Conservation (phyloP, 441 rosid genomes). For the Populus tomentosa region DNA sequence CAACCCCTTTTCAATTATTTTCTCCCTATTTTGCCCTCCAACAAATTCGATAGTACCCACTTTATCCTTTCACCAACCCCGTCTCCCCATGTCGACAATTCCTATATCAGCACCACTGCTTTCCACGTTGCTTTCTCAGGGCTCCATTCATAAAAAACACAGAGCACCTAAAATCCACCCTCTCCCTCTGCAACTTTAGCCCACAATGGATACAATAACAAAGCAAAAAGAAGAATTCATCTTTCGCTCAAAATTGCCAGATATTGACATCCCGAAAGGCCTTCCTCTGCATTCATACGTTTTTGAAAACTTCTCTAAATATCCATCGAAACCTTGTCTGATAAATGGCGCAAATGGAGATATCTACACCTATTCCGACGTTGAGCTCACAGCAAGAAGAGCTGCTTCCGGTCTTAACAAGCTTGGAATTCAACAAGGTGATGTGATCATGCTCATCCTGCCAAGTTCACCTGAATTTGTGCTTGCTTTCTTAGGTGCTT, state of each 20-base stretch:
- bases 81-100: slow-evolving; percentile 2
- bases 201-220: slow-evolving; percentile 31
- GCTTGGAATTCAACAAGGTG: slow-evolving; percentile 46
- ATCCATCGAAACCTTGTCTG: slow-evolving; percentile 39
- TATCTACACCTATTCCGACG: slow-evolving; percentile 35
- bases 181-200: background rate
- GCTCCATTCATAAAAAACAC: background rate
- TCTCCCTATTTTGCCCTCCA: background rate
- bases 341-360: slow-evolving; percentile 49
- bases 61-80: slow-evolving; percentile 29
- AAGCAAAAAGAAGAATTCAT: slow-evolving; percentile 28
- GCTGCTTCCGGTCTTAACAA: slow-evolving; percentile 53
- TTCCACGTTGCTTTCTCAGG: slow-evolving; percentile 5
- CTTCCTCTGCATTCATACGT: slow-evolving; percentile 24
- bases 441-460: slow-evolving; percentile 65
- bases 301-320: slow-evolving; percentile 20
- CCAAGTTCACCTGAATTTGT: slow-evolving; percentile 54
- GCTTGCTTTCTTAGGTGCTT: slow-evolving; percentile 55
- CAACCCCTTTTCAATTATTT: background rate
- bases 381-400: slow-evolving; percentile 42
- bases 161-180: background rate
- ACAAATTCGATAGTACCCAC: background rate
- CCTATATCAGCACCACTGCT: slow-evolving; percentile 20
- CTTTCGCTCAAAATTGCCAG: slow-evolving; percentile 59
- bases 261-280: slow-evolving; percentile 46